These are phyloP conservation scores for Globisporangium yorkense DNA, from an alignment of 352 stramenopile species.

Conservation along the genomic window DNA sequence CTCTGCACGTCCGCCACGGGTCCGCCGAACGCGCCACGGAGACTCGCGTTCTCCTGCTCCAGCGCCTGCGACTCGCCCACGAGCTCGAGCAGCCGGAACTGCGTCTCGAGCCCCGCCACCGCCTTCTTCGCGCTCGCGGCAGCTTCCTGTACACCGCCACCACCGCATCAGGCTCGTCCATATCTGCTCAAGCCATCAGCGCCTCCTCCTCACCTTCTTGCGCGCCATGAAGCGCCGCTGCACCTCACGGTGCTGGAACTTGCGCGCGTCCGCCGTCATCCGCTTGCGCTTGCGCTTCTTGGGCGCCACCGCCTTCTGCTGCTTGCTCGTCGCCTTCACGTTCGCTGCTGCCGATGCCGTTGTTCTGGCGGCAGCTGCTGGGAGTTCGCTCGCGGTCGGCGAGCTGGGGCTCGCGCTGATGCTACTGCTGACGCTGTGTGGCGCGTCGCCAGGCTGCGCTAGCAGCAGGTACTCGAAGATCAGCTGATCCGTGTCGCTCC, in stretches of 20 bases:
- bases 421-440: not conserved
- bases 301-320: not conserved
- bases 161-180: too few relatives aligned
- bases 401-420: too few relatives aligned
- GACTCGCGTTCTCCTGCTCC: slow-evolving; percentile 28
- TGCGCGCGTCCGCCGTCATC: slow-evolving; percentile 29
- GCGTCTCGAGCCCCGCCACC: slow-evolving; percentile 24
- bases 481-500: slow-evolving; percentile 36
- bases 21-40: slow-evolving; percentile 15
- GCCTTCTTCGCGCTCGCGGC: slow-evolving; percentile 28
- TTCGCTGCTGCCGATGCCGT: too few relatives aligned
- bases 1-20: slow-evolving; percentile 9
- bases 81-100: slow-evolving; percentile 32
- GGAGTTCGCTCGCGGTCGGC: too few relatives aligned
- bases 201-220: slow-evolving; percentile 40
- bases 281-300: slow-evolving; percentile 19
- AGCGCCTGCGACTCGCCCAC: slow-evolving; percentile 25
- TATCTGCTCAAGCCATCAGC: too few relatives aligned
- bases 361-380: too few relatives aligned
- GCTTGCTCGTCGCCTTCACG: too few relatives aligned
- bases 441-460: not conserved
- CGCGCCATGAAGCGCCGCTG: slow-evolving; percentile 48
- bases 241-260: slow-evolving; percentile 45
- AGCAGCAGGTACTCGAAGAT: slow-evolving; percentile 44
- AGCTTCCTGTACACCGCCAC: slow-evolving; percentile 16